Evolutionary conservation across 495 filamentous ascomycete genomes (phyloP), one percentile per base, ranked within the genome.

Genomic region (Penicillium mononematosum): DNA sequence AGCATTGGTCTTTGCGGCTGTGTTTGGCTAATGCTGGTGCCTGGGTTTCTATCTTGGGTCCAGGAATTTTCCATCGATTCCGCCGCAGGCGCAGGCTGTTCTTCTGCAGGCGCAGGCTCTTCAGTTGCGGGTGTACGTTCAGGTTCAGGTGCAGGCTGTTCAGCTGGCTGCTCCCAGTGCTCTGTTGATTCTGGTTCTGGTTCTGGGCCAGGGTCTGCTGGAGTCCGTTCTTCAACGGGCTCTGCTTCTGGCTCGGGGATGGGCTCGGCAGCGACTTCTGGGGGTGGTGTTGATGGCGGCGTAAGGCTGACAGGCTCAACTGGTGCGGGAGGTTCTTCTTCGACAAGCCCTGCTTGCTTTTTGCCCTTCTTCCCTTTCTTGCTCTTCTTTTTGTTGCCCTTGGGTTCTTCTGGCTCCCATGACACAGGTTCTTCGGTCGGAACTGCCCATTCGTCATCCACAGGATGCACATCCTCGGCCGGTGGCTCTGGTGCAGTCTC

Each of bases 281-380:
- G 65, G 19, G 70, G 72, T 42, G 76, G 76, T 22, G 76, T 78
- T 20, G 65, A 69, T 31, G 76, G 76, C 1, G 76, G 76, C 3
- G 76, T 78, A 50, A 75, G 46, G 45, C 65, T 72, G 22, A 67
- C 56, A 7, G 62, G 43, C 25, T 72, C 63, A 20, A 68, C 66
- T 17, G 55, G 17, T 46, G 36, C 10, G 32, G 42, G 34, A 48
- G 5, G 14, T 55, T 55, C 27, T 27, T 56, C 43, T 51, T 51
- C 32, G 45, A 50, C n/a, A 6, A 34, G 11, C n/a, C 22, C 43
- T 39, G 60, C 58, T 51, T 64, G 58, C 56, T 70, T 73, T 36
- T 64, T 68, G 9, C 51, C 58, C 36, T 69, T 70, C 58, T 68
- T 74, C 45, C 42, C 50, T 46, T 63, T 68, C 45, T 65, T 68